These are phyloP conservation scores for Atkinsonella hypoxylon DNA, from an alignment of 2,329 filamentous ascomycete species.

Conservation along the genomic window DNA sequence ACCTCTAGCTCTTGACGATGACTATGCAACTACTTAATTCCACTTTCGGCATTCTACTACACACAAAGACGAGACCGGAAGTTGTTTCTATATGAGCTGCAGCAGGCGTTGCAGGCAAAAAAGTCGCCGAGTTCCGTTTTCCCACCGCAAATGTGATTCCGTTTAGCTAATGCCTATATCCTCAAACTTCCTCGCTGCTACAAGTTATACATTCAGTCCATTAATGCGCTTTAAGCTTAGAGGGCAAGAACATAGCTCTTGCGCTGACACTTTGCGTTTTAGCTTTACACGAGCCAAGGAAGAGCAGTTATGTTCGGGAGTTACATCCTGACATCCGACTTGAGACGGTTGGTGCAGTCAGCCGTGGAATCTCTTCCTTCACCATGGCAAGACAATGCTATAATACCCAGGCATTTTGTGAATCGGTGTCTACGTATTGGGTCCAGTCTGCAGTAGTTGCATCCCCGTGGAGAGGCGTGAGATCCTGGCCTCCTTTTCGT, in stretches of 20 bases:
- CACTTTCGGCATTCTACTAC: not conserved
- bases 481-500: not conserved
- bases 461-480: not conserved
- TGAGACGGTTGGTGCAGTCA: not conserved
- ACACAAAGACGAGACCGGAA: not conserved
- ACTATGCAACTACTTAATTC: not conserved
- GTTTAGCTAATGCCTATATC: not conserved
- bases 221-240: not conserved
- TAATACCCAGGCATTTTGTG: slow-evolving; percentile 5
- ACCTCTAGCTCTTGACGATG: not conserved
- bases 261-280: not conserved
- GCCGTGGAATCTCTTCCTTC: not conserved
- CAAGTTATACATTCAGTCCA: not conserved
- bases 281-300: not conserved
- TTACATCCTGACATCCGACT: not conserved
- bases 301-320: not conserved
- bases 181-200: not conserved
- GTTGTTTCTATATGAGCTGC: not conserved
- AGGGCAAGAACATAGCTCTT: too few relatives aligned
- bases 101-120: not conserved
- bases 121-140: not conserved
- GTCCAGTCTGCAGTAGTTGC: not conserved
- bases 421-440: slow-evolving; percentile 7
- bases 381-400: not conserved
- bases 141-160: not conserved